Evolutionary conservation across 1,139 yeast species (phyloP).

Genomic region (Trichomonascaceae sp.): DNA sequence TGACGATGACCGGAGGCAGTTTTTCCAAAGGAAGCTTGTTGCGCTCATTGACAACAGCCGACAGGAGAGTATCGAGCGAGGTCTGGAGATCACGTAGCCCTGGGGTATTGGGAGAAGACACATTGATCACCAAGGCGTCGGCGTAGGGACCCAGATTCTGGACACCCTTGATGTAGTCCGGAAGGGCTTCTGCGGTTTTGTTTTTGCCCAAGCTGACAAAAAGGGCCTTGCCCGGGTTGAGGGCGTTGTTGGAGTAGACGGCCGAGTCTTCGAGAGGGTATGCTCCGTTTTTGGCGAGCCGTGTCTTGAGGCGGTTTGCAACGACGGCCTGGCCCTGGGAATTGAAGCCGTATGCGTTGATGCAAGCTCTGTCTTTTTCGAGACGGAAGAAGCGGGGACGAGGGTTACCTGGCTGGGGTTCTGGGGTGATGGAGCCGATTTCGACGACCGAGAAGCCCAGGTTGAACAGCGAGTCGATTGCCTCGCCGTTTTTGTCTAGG

Average conservation of each 20-base stretch:
- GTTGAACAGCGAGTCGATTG: conserved; percentile 68
- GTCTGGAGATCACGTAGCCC: conserved; percentile 80
- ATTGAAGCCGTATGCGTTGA: conserved; percentile 90
- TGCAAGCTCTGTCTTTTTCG: conserved; percentile 76
- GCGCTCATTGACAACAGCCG: conserved; percentile 32
- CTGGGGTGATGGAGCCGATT: conserved; percentile 86
- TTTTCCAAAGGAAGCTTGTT: conserved; percentile 17
- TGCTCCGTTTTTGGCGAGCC: conserved; percentile 30
- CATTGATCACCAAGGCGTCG: conserved; percentile 79
- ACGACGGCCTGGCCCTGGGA: conserved; percentile 79
- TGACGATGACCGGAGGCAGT: conserved; percentile 60
- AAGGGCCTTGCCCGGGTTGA: conserved; percentile 50
- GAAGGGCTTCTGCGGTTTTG: conserved; percentile 78
- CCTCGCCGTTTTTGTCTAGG: conserved; percentile 86
- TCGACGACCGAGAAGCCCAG: conserved; percentile 85
- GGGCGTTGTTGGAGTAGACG: conserved; percentile 33
- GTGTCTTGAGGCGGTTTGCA: conserved; percentile 45
- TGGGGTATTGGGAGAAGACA: conserved; percentile 95
- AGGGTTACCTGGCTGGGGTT: conserved; percentile 90
- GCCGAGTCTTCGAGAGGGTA: conserved; percentile 3
- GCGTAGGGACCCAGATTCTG: conserved; percentile 69
- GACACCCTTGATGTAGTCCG: conserved; percentile 79
- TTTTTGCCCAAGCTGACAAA: conserved; percentile 87
- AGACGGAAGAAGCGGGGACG: conserved; percentile 80
- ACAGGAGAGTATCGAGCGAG: conserved; percentile 53